A percentile compares a stretch with the other conserved stretches of the same genome.
These are phyloP conservation scores for Chaetomium globosum DNA, from an alignment of 2,329 filamentous ascomycete species.

Conservation along the genomic window DNA sequence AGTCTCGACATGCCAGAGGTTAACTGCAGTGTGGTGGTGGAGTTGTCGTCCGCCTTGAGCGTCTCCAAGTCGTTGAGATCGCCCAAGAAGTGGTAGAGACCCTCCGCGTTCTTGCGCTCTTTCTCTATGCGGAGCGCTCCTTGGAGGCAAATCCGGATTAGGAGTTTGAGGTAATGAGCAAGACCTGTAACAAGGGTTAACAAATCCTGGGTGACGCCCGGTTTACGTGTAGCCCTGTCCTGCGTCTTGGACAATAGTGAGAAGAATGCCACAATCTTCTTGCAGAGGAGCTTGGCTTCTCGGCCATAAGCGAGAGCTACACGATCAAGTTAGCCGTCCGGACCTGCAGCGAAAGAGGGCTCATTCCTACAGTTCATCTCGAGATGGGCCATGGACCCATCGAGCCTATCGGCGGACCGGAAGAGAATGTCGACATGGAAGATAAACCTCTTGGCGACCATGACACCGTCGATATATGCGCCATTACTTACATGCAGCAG, in stretches of 20 bases:
- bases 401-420: slow-evolving; percentile 80
- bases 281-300: slow-evolving; percentile 98
- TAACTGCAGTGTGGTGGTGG: slow-evolving; percentile 57
- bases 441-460: slow-evolving; percentile 95
- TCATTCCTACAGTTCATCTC: slow-evolving; percentile 72
- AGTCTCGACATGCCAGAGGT: slow-evolving; percentile 67
- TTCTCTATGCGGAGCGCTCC: slow-evolving; percentile 89
- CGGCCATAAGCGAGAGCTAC: slow-evolving; percentile 84
- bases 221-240: slow-evolving; percentile 82
- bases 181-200: slow-evolving; percentile 94
- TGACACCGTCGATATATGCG: slow-evolving; percentile 89
- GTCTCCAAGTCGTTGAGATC: slow-evolving; percentile 82
- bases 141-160: slow-evolving; percentile 95
- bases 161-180: slow-evolving; percentile 94
- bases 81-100: slow-evolving; percentile 79
- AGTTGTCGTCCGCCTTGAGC: slow-evolving; percentile 70
- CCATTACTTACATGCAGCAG: slow-evolving; percentile 97
- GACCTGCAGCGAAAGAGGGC: neutral
- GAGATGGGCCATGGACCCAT: slow-evolving; percentile 67
- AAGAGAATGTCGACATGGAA: slow-evolving; percentile 94
- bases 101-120: slow-evolving; percentile 72
- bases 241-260: slow-evolving; percentile 92
- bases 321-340: slow-evolving; percentile 23
- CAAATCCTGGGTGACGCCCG: slow-evolving; percentile 97
- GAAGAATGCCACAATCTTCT: slow-evolving; percentile 99